A percentile compares a stretch with the other conserved stretches of the same genome.
Conservation (phyloP, 2,329 filamentous ascomycete species). For the Diaporthe ampelina region DNA sequence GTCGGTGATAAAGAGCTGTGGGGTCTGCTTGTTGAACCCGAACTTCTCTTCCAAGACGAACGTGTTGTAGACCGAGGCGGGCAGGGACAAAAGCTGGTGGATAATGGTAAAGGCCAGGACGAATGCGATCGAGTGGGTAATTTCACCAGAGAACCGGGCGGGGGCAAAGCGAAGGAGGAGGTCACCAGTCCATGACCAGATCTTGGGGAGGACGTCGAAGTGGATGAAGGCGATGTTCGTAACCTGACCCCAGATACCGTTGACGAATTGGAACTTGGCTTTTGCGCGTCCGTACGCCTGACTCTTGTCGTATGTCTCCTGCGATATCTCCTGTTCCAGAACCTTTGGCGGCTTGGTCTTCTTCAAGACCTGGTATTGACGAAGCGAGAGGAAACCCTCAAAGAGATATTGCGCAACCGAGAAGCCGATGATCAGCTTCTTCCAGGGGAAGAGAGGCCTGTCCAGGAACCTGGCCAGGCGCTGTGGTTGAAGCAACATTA, state of each 20-base stretch:
- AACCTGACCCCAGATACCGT: conserved; percentile 85
- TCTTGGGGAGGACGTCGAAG: conserved; percentile 88
- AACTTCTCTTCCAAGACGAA: conserved; percentile 98
- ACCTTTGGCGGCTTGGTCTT: conserved; percentile 86
- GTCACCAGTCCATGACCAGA: conserved; percentile 87
- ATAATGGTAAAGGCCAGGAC: conserved; percentile 88
- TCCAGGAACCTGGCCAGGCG: conserved; percentile 89
- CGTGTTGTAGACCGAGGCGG: conserved; percentile 89
- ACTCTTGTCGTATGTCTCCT: conserved; percentile 93
- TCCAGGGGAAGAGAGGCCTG: conserved; percentile 95
- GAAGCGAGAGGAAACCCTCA: conserved; percentile 88
- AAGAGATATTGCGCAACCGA: conserved; percentile 91
- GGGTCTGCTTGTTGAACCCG: conserved; percentile 98
- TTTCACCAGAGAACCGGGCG: conserved; percentile 87
- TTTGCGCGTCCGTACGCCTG: conserved; percentile 97
- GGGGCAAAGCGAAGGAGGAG: conserved; percentile 83
- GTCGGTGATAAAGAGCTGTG: conserved; percentile 88
- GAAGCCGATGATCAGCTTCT: conserved; percentile 94
- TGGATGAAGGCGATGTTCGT: conserved; percentile 93
- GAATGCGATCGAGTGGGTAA: conserved; percentile 93
- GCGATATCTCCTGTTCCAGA: conserved; percentile 87
- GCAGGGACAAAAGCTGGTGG: conserved; percentile 83
- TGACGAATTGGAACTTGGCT: conserved; percentile 87
- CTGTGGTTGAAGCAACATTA: conserved; percentile 54
- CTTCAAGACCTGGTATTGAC: conserved; percentile 90